Base-by-base conservation (phyloP, 148 eudicot species). In the Suaeda aralocaspica region DNA sequence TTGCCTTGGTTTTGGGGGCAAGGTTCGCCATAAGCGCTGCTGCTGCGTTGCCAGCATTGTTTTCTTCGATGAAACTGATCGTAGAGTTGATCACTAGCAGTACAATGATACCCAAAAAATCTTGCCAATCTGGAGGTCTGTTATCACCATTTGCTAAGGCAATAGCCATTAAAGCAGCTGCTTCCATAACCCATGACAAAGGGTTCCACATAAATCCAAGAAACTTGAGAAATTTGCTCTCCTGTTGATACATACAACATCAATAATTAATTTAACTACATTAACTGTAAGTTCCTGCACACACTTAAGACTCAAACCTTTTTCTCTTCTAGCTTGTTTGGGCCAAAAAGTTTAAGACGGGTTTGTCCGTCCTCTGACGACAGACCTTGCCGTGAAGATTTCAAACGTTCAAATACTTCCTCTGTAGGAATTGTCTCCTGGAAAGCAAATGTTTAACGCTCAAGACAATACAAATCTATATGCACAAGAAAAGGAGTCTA, bases 21-120 rank as follows among this genome's bases (percentile, higher is more conserved):
- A 87, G 88, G 57, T 86, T 84, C 67, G 91, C 91, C 91, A 87
- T 87, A 72, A 87, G 91, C 0, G 91, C 83, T 4, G 91, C 91
- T 2, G 91, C 91, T 36, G 91, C 91, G 77, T 87, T 84, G 0
- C 91, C 91, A 24, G 91, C 91, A 79, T 87, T 87, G 81, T 87
- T 87, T 72, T 87, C 91, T 83, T 87, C 91, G 29, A 87, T 81
- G 72, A 84, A 87, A 82, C 91, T 87, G 72, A 87, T 87, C 5
- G 91, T 82, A 5, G 91, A 84, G 85, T 87, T 87, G 64, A 87
- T 84, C n/a, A 87, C 57, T 2, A 87, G 77, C n/a, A 87, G 73
- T n/a, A 74, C 78, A 36, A 87, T 30, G 42, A 87, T 84, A 48
- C 91, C 91, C 1, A 84, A 83, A 68, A 87, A 87, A 64, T 87